Evolutionary conservation across 306 rosid genomes (phyloP).

Genomic region (Trifolium fragiferum): DNA sequence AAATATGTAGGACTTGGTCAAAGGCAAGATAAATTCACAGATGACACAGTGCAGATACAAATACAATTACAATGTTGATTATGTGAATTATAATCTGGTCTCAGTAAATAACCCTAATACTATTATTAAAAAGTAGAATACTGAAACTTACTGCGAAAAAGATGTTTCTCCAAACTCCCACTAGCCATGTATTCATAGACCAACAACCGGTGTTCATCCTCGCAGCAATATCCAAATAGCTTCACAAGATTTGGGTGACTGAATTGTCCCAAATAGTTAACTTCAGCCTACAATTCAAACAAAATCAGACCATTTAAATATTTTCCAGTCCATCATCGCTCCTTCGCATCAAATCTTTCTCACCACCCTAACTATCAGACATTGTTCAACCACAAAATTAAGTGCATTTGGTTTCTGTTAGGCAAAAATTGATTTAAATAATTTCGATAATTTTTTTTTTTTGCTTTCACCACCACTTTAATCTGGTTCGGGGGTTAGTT

Average conservation of each 20-base stretch:
- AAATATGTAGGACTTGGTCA: background rate
- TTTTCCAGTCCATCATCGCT: background rate
- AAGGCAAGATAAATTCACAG: conserved; percentile 21
- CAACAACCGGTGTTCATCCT: conserved; percentile 88
- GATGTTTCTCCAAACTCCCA: conserved; percentile 96
- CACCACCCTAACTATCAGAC: conserved; percentile 29
- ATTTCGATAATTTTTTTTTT: no score
- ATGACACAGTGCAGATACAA: background rate
- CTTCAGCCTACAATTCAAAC: conserved; percentile 82
- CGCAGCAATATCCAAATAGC: conserved; percentile 96
- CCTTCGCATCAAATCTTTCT: conserved; percentile 31
- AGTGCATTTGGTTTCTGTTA: background rate
- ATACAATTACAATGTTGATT: conserved; percentile 2
- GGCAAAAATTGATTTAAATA: no score
- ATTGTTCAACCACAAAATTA: conserved; percentile 17
- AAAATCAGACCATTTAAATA: conserved; percentile 36
- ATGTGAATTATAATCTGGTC: conserved; percentile 9
- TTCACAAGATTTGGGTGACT: conserved; percentile 92
- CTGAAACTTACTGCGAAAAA: conserved; percentile 83
- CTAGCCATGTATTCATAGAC: conserved; percentile 96
- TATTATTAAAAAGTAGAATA: conserved; percentile 7
- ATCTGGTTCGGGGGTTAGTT: no score
- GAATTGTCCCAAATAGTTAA: conserved; percentile 91
- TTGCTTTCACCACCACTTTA: no score
- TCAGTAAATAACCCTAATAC: conserved; percentile 4